A percentile compares a stretch with the other conserved stretches of the same genome.
These are phyloP conservation scores for Tranzscheliella williamsii DNA, from an alignment of 1,284 basidiomycete species.

Conservation along the genomic window DNA sequence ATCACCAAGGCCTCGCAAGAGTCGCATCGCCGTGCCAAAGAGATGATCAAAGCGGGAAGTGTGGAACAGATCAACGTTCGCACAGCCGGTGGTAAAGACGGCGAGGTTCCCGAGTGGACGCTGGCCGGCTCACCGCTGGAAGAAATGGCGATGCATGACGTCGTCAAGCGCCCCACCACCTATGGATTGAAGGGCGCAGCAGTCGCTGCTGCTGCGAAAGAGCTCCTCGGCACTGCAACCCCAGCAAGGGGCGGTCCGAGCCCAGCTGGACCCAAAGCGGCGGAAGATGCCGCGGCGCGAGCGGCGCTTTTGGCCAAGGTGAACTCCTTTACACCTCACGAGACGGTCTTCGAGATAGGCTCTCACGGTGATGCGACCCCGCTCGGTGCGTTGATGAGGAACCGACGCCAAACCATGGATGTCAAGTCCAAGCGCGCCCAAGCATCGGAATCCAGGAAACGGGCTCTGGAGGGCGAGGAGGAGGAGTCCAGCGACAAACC, in stretches of 20 bases:
- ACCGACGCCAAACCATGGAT: constrained; percentile 76
- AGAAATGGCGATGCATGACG: constrained; percentile 73
- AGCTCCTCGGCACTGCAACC: constrained; percentile 3
- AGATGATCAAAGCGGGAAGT: constrained; percentile 69
- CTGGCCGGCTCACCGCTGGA: constrained; percentile 69
- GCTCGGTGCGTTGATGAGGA: constrained; percentile 74
- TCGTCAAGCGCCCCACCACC: constrained; percentile 52
- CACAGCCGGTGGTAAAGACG: constrained; percentile 12
- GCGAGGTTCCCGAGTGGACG: constrained; percentile 66
- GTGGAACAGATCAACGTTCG: constrained; percentile 43
- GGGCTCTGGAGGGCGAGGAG: constrained; percentile 47
- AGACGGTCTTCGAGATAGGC: constrained; percentile 92
- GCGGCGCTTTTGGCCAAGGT: constrained; percentile 75
- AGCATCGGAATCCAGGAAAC: constrained; percentile 37
- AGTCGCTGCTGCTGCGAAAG: constrained; percentile 5
- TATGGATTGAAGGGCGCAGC: constrained; percentile 41
- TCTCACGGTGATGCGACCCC: constrained; percentile 68
- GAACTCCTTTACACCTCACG: constrained; percentile 78
- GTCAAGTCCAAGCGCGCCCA: constrained; percentile 65
- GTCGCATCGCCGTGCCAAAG: constrained; percentile 85
- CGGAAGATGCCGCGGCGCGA: constrained; percentile 66
- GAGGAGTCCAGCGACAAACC: constrained; percentile 3
- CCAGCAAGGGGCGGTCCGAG: constrained; percentile 1
- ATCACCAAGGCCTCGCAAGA: constrained; percentile 84
- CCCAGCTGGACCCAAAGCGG: constrained; percentile 15